Conservation (phyloP, 2,329 filamentous ascomycete genomes). For the Exophiala mesophila region DNA sequence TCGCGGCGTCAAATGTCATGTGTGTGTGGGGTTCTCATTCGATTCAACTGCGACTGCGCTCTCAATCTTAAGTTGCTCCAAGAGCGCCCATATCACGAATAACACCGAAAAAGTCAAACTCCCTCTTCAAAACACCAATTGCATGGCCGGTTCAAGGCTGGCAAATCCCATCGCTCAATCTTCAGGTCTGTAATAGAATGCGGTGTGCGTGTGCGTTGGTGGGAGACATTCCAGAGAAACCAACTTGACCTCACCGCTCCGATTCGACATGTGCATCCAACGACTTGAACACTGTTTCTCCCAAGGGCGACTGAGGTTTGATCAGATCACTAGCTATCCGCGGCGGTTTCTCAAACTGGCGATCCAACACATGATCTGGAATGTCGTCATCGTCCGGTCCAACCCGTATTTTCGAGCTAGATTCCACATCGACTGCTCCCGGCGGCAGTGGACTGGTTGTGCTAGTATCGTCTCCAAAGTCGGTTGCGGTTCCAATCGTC, state of each 20-base stretch:
- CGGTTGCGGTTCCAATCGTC: constrained; percentile 15
- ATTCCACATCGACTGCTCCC: constrained; percentile 10
- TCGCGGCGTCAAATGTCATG: too few relatives aligned
- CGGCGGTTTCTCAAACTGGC: constrained; percentile 15
- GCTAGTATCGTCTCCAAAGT: constrained; percentile 15
- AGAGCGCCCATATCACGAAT: too few relatives aligned
- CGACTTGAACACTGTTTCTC: constrained; percentile 14
- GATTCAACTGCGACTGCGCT: too few relatives aligned
- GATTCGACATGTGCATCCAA: constrained; percentile 10
- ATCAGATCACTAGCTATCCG: constrained; percentile 25
- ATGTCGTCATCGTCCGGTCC: not conserved
- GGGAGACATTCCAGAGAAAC: too few relatives aligned
- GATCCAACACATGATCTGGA: not conserved
- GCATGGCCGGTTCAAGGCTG: too few relatives aligned
- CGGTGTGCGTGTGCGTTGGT: too few relatives aligned
- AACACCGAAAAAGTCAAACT: too few relatives aligned
- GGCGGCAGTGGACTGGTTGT: constrained; percentile 12
- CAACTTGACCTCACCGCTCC: not conserved
- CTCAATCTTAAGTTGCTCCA: too few relatives aligned
- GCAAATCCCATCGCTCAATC: too few relatives aligned
- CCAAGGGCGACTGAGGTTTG: constrained; percentile 17
- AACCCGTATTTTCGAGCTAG: not conserved
- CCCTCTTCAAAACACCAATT: too few relatives aligned
- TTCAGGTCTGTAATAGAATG: too few relatives aligned
- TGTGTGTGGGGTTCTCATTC: too few relatives aligned